Conservation (phyloP, 2,329 filamentous ascomycete genomes). For the Annulohypoxylon truncatum region DNA sequence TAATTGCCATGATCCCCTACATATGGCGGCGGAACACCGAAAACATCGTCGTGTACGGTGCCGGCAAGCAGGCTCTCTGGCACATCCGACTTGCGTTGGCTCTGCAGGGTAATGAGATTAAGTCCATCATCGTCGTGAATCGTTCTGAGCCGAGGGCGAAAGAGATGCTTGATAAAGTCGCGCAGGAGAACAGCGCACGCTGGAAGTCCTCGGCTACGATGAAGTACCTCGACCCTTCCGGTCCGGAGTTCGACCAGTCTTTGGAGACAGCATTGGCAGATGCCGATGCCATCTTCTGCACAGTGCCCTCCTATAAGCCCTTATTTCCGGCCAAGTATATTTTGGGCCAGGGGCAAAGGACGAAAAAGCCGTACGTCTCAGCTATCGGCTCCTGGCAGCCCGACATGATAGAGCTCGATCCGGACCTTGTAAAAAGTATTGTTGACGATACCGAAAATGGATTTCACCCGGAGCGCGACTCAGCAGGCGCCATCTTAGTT, state of each 20-base stretch:
- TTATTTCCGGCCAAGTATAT: constrained; percentile 1
- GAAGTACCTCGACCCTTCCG: not conserved
- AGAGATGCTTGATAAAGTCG: not conserved
- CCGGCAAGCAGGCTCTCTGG: constrained; percentile 5
- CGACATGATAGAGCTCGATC: constrained; percentile 9
- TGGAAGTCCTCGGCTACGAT: not conserved
- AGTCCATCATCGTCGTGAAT: not conserved
- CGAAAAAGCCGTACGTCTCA: not conserved
- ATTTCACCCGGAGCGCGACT: not conserved
- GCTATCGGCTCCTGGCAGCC: constrained; percentile 8
- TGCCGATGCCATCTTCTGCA: constrained; percentile 9
- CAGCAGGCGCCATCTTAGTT: not conserved
- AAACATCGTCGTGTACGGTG: not conserved
- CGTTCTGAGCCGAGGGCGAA: not conserved
- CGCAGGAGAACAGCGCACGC: not conserved
- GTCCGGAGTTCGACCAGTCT: not conserved
- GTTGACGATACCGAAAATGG: not conserved
- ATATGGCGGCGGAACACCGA: not conserved
- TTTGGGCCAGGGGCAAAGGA: not conserved
- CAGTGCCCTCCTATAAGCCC: not conserved
- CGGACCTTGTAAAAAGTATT: not conserved
- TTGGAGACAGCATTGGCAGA: not conserved
- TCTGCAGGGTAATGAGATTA: not conserved
- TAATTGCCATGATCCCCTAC: constrained; percentile 4
- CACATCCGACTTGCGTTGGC: constrained; percentile 1